Base-by-base conservation (phyloP, 768 basidiomycete species). In the Calocybe gangraenosa region DNA sequence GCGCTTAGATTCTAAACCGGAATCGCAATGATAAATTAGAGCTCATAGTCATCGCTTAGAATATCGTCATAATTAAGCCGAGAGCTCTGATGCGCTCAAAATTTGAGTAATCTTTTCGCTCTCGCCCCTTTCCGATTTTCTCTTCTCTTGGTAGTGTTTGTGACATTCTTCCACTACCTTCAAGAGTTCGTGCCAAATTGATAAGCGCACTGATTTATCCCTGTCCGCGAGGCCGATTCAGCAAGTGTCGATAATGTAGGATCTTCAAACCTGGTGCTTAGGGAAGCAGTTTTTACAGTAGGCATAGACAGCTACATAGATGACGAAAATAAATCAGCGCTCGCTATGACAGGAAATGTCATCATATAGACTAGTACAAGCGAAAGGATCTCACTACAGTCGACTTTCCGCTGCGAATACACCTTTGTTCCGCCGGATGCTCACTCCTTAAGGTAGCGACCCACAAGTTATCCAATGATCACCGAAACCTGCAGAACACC, bases 131-230 rank as follows among this genome's bases (percentile, higher is more conserved):
- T n/a, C n/a, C n/a, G n/a, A n/a, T n/a, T n/a, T n/a, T n/a, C n/a
- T n/a, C n/a, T n/a, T n/a, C n/a, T n/a, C n/a, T n/a, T n/a, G n/a
- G n/a, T n/a, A n/a, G n/a, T n/a, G n/a, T n/a, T n/a, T n/a, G n/a
- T n/a, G n/a, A n/a, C n/a, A n/a, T n/a, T n/a, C n/a, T n/a, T n/a
- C n/a, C n/a, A n/a, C n/a, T 32, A 47, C 76, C 75, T 42, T 75
- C 76, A n/a, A 78, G 64, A 5, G 67, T 70, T 33, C 79, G 68
- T 1, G 67, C 62, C 6, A 80, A 62, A 53, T 81, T 82, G 51
- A 81, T 65, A 18, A 82, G 63, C 0, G 75, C 76, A 36, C 74
- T 74, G 40, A 79, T 70, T 54, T 82, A 81, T 17, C 80, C 81
- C 64, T 68, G 49, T 34, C 20, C 18, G 7, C 19, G 1, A 17